Conservation (phyloP, 371 early-diverging fungal genomes). For the Rhizopus stolonifer region DNA sequence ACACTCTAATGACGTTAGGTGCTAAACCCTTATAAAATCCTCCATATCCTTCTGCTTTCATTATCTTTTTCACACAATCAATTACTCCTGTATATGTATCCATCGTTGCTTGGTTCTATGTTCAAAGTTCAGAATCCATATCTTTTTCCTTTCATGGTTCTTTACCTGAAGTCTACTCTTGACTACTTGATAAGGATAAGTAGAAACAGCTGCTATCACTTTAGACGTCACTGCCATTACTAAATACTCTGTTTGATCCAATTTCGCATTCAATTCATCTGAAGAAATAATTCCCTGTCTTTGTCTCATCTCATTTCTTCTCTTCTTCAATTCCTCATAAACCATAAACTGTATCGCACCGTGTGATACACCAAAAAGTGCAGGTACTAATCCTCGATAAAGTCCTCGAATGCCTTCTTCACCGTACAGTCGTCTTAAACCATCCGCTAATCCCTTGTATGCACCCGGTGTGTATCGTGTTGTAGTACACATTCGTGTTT, state of each 20-base stretch:
- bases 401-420: conserved; percentile 84
- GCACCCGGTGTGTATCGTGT: conserved; percentile 62
- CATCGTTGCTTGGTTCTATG: conserved; percentile 37
- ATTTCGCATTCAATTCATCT: conserved; percentile 39
- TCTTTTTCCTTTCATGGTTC: not conserved
- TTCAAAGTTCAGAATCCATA: not conserved
- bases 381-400: conserved; percentile 88
- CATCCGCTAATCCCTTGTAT: conserved; percentile 78
- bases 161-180: conserved; percentile 81
- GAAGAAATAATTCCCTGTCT: conserved; percentile 21
- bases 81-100: conserved; percentile 65
- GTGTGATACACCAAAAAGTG: conserved; percentile 88
- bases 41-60: conserved; percentile 69
- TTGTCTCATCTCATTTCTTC: conserved; percentile 49
- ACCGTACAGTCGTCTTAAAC: conserved; percentile 57
- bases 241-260: conserved; percentile 74
- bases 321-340: conserved; percentile 91
- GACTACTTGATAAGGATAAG: conserved; percentile 96
- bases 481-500: conserved; percentile 90
- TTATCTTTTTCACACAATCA: conserved; percentile 73
- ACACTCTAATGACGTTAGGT: conserved; percentile 85
- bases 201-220: conserved; percentile 79
- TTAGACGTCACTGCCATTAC: conserved; percentile 88
- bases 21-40: conserved; percentile 97
- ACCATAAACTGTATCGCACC: conserved; percentile 97